Evolutionary conservation across 2,329 filamentous ascomycete genomes (phyloP).

Genomic region (Hirsutella minnesotensis): DNA sequence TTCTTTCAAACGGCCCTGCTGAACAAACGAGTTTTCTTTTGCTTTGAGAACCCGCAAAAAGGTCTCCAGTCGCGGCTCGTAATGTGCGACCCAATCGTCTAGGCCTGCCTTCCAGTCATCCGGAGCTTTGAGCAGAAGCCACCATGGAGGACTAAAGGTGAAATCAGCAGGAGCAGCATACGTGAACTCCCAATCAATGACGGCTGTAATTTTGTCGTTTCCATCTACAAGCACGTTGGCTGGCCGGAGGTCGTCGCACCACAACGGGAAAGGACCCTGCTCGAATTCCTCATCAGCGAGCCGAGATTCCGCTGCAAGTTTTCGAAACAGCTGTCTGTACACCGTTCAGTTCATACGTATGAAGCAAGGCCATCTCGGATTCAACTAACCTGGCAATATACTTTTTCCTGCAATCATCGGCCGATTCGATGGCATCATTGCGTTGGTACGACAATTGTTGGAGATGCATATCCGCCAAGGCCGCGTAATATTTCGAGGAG

Average conservation of each 20-base stretch:
- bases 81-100: conserved; percentile 17
- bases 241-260: conserved; percentile 18
- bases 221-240: conserved; percentile 19
- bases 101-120: conserved; percentile 20
- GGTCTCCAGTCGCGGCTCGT: conserved; percentile 18
- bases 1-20: conserved; percentile 1
- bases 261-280: conserved; percentile 11
- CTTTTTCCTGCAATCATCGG: conserved; percentile 25
- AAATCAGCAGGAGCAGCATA: conserved; percentile 23
- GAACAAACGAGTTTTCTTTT: conserved; percentile 11
- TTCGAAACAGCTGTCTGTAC: conserved; percentile 17
- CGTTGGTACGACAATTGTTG: conserved; percentile 23
- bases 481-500: conserved; percentile 18
- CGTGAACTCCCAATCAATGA: conserved; percentile 29
- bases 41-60: conserved; percentile 20
- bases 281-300: conserved; percentile 10
- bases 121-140: conserved; percentile 20
- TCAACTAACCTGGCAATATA: conserved; percentile 22
- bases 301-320: conserved; percentile 11
- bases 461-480: conserved; percentile 26
- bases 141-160: conserved; percentile 23
- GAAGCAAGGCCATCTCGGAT: no score
- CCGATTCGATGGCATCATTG: conserved; percentile 20
- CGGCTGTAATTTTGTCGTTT: conserved; percentile 14
- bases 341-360: neutral